phyloP scores from a whole-genome alignment of 1,284 basidiomycete species.

The Rhodotorula sp. region DNA sequence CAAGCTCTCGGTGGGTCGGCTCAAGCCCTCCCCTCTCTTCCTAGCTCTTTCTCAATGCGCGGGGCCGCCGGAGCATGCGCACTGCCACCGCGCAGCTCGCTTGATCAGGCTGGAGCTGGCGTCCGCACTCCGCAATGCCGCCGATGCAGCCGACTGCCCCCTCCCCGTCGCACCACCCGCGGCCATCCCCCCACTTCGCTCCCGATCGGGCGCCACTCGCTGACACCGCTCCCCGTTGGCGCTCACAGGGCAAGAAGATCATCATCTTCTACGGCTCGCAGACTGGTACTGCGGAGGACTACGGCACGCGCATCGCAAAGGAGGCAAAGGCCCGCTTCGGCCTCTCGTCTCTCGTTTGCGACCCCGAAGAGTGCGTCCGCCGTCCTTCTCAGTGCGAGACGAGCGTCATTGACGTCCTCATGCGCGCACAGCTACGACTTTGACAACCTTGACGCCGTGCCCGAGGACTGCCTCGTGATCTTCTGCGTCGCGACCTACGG shows the following conservation, averaged over 20 bases:
- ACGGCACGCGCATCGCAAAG: constrained; percentile 47
- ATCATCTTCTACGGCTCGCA: constrained; percentile 96
- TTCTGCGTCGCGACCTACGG: constrained; percentile 99
- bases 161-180: not conserved
- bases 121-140: not conserved
- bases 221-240: not conserved
- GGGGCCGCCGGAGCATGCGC: not conserved
- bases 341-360: constrained; percentile 86
- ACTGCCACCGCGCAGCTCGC: not conserved
- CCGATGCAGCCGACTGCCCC: not conserved
- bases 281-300: constrained; percentile 91
- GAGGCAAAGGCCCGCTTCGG: constrained; percentile 91
- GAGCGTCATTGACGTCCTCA: not conserved
- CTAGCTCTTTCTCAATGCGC: not conserved
- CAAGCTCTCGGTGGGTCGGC: constrained; percentile 73
- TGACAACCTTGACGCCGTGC: constrained; percentile 87
- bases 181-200: not conserved
- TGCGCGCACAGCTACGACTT: constrained; percentile 73
- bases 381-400: not conserved
- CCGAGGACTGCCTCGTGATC: constrained; percentile 80
- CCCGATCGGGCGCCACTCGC: not conserved
- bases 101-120: fast-evolving
- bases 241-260: constrained; percentile 73
- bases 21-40: not conserved
- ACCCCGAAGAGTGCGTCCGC: constrained; percentile 74